Evolutionary conservation across 2,329 filamentous ascomycete genomes (phyloP), one percentile per base, ranked within the genome.

Genomic region (Penicillium brasilianum): DNA sequence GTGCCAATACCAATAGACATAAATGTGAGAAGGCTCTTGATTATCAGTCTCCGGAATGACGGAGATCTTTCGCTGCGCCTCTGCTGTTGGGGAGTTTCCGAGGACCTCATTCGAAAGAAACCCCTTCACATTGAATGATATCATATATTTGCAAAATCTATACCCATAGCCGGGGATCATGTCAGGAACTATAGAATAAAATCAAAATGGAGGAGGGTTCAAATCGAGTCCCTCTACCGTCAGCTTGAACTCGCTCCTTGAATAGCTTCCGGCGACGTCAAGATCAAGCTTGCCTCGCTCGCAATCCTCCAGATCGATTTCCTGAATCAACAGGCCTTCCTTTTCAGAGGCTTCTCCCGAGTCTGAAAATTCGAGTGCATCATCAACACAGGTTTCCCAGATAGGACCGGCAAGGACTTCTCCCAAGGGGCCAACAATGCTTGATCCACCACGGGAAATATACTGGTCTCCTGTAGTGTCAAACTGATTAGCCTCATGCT

Each of bases 291-390:
- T 82, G 0, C 93, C 93, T 10, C 91, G 83, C 66, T 93, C 86
- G 69, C 93, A 97, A 67, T 97, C 92, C 51, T 96, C 90, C 70
- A 97, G 89, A 71, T 97, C 92, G 3, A 93, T 88, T 65, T 95
- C 91, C 0, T 86, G 83, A 36, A 85, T 85, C 55, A 93, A 78
- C 32, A 97, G 75, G 0, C 87, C 85, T 4, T 67, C 67, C 14
- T 48, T 39, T 5, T 36, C 43, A 7, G 41, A 53, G 14, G 18
- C 11, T 3, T 37, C 41, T 10, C 39, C 66, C 3, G 59, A 56
- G 3, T 56, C 62, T 1, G 60, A 59, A 9, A 55, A 46, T 49
- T 81, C 77, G 61, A 68, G 57, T 8, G 57, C 58, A 57, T 76
- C 74, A 16, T 77, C 71, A 3, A 73, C 71, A n/a, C 69, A 74